Evolutionary conservation across 192 early-diverging fungal genomes (phyloP), one percentile per base, ranked within the genome.

Genomic region (Phycomyces nitens): DNA sequence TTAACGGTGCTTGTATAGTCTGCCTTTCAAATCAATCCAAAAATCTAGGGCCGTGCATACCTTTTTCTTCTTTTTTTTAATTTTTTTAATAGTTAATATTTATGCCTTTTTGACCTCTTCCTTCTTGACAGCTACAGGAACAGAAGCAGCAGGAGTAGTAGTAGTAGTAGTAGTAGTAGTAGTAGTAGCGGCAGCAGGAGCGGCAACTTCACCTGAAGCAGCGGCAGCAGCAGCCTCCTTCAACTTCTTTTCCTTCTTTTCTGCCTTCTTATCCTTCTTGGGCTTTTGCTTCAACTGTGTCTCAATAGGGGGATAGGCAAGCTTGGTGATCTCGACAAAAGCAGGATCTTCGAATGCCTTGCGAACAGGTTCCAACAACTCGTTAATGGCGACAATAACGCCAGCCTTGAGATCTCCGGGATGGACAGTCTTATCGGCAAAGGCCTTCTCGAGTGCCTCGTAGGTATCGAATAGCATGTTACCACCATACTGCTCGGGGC

Each of bases 351-450:
- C 83, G 67, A 92, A 94, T 56, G 80, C 72, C 70, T 88, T 74
- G 43, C 94, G 86, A 54, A 99, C 88, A 49, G 97, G 97, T 39
- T 85, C 94, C 51, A 99, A 82, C 40, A 99, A 72, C 3, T 23
- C 79, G 72, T 97, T 96, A 53, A 99, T 79, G 1, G 92, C 88
- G 21, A 90, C 84, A 2, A 89, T 82, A 1, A 89, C 89, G 62
- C 89, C 88, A 64, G 79, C 84, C 83, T 99, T 99, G 60, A 99
- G 84, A 73, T 99, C 97, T 16, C 90, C 89, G 14, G 97, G 97
- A 74, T 97, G 94, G 20, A 99, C 79, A 68, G 86, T 83, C 81
- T 91, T 89, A 5, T 88, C 89, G 44, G 76, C 82, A 70, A 96
- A 99, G 63, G 94, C 95, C 23, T 87, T 73, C 75, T 95, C 89